Percentiles rank a stretch among this genome's conserved stretches.
Evolutionary conservation across 176 grass and related monocot genomes (phyloP).

Genomic region (Phyllostachys edulis): DNA sequence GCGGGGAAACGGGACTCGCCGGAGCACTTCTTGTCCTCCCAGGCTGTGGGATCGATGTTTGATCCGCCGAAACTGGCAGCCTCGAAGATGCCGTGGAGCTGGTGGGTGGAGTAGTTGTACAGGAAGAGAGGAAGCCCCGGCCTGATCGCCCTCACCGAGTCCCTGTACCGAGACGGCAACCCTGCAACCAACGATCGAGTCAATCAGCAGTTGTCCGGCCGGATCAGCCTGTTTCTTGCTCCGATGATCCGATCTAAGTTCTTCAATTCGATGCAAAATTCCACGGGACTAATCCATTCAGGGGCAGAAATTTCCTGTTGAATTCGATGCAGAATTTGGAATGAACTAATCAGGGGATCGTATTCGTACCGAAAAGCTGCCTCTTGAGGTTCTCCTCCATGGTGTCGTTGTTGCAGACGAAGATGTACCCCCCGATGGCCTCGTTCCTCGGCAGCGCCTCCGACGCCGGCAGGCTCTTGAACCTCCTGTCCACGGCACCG

Average conservation of each 20-base stretch:
- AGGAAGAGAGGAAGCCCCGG: slow-evolving; percentile 93
- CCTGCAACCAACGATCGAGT: neutral
- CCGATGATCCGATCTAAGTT: neutral
- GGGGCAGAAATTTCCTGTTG: neutral
- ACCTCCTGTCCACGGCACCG: slow-evolving; percentile 66
- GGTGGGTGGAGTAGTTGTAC: slow-evolving; percentile 99
- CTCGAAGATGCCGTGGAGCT: slow-evolving; percentile 97
- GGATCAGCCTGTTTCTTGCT: too few relatives aligned
- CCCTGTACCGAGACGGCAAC: slow-evolving; percentile 82
- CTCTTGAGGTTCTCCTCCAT: slow-evolving; percentile 96
- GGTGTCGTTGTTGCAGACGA: slow-evolving; percentile 99
- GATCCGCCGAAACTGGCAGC: slow-evolving; percentile 88
- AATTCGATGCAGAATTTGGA: neutral
- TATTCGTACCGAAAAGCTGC: slow-evolving; percentile 78
- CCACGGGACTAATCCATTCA: too few relatives aligned
- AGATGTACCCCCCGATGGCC: slow-evolving; percentile 92
- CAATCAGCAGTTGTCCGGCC: neutral
- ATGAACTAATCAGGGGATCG: too few relatives aligned
- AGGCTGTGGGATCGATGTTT: slow-evolving; percentile 89
- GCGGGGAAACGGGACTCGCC: slow-evolving; percentile 93
- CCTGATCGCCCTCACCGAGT: slow-evolving; percentile 83
- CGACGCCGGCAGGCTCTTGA: slow-evolving; percentile 87
- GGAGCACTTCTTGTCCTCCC: slow-evolving; percentile 94
- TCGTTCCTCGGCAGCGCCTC: slow-evolving; percentile 81
- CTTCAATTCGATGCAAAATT: neutral